Percentiles rank a stretch among this genome's conserved stretches.
phyloP scores from a whole-genome alignment of 2,329 filamentous ascomycete species.

The Colletotrichum higginsianum region DNA sequence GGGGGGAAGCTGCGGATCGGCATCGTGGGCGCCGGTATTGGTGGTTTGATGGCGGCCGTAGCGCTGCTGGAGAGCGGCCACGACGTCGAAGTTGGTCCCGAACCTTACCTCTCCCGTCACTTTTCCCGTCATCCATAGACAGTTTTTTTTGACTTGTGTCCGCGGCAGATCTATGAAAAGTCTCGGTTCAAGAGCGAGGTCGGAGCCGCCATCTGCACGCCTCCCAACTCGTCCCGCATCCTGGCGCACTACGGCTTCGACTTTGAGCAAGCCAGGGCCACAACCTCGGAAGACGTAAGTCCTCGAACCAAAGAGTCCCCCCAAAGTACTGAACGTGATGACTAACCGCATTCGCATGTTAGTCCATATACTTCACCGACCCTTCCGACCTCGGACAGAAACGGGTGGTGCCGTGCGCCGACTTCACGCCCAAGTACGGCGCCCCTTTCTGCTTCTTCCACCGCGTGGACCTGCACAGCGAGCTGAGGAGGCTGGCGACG shows the following conservation, averaged over 20 bases:
- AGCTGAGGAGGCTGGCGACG: constrained; percentile 14
- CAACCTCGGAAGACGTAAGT: background rate
- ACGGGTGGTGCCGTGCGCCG: background rate
- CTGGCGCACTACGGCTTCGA: constrained; percentile 6
- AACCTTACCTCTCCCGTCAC: background rate
- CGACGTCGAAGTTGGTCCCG: constrained; percentile 1
- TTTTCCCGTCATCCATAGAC: background rate
- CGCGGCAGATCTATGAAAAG: constrained; percentile 2
- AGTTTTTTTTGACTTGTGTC: background rate
- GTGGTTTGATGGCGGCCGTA: constrained; percentile 9
- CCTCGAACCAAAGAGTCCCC: no score
- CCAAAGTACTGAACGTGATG: fast-evolving
- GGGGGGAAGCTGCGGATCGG: background rate
- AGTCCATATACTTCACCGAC: constrained; percentile 10
- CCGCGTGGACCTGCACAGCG: constrained; percentile 19
- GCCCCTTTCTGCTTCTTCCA: constrained; percentile 17
- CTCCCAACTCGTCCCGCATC: constrained; percentile 8
- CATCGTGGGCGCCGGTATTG: constrained; percentile 10
- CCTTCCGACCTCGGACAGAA: background rate
- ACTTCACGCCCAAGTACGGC: constrained; percentile 4
- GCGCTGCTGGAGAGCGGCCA: constrained; percentile 12
- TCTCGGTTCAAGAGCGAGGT: constrained; percentile 14
- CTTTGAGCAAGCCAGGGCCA: constrained; percentile 6
- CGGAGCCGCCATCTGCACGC: constrained; percentile 1
- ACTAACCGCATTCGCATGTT: background rate